Evolutionary conservation across 2,329 filamentous ascomycete species (phyloP).

Genomic region (Hymenoscyphus scutula): DNA sequence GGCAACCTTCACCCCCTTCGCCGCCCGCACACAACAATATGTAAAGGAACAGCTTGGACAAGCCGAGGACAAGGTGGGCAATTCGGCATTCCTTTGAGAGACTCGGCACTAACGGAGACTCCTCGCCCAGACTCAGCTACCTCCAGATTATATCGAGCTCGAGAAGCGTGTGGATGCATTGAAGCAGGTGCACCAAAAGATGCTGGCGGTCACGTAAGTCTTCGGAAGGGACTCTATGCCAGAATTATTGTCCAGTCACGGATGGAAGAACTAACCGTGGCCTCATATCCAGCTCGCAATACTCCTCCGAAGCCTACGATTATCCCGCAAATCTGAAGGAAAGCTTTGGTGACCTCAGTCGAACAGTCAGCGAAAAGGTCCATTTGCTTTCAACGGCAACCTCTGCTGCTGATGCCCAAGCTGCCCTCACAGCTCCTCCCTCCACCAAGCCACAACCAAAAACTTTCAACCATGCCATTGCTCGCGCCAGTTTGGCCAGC

Average conservation of each 20-base stretch:
- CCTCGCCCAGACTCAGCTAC: slow-evolving; percentile 78
- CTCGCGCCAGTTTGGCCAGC: slow-evolving; percentile 81
- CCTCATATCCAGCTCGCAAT: slow-evolving; percentile 68
- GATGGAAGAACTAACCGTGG: not conserved
- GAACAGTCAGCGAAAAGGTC: slow-evolving; percentile 95
- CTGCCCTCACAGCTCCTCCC: slow-evolving; percentile 85
- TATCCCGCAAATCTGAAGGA: slow-evolving; percentile 98
- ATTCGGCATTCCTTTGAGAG: slow-evolving; percentile 1
- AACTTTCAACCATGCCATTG: slow-evolving; percentile 96
- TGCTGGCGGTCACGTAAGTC: slow-evolving; percentile 89
- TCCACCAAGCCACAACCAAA: slow-evolving; percentile 91
- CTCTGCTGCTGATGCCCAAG: slow-evolving; percentile 87
- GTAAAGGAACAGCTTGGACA: slow-evolving; percentile 97
- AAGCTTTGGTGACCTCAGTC: slow-evolving; percentile 93
- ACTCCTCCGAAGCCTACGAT: slow-evolving; percentile 83
- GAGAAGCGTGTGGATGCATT: slow-evolving; percentile 98
- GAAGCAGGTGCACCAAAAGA: slow-evolving; percentile 95
- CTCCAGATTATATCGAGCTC: slow-evolving; percentile 94
- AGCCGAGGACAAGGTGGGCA: slow-evolving; percentile 80
- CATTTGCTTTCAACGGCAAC: slow-evolving; percentile 82
- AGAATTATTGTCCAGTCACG: not conserved
- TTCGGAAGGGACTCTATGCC: not conserved
- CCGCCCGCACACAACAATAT: slow-evolving; percentile 91
- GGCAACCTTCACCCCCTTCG: slow-evolving; percentile 86
- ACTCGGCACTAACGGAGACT: slow-evolving; percentile 13